Evolutionary conservation across 176 grass and related monocot genomes (phyloP).

Genomic region (Chrysopogon serrulatus): DNA sequence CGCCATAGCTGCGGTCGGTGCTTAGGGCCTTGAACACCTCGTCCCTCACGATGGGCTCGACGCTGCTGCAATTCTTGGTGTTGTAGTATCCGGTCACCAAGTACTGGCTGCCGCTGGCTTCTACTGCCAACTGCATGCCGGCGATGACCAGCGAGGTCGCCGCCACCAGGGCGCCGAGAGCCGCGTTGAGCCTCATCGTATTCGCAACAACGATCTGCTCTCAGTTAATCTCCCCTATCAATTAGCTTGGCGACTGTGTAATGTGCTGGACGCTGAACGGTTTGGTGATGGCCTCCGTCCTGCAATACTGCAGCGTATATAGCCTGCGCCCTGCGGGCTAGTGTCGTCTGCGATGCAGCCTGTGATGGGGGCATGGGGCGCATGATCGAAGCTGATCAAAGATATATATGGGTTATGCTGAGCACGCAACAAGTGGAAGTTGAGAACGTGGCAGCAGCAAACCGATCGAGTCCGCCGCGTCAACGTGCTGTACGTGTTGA

Average conservation of each 20-base stretch:
- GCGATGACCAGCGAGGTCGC: background rate
- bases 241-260: too few species aligned
- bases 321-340: too few species aligned
- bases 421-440: background rate
- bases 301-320: too few species aligned
- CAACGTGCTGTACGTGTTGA: too few species aligned
- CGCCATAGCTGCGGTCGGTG: conserved; percentile 2
- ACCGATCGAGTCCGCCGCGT: background rate
- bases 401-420: background rate
- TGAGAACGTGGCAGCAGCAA: background rate
- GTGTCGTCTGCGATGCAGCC: too few species aligned
- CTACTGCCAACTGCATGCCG: background rate
- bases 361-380: background rate
- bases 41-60: background rate
- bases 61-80: background rate
- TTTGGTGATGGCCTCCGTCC: background rate
- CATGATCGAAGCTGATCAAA: background rate
- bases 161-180: background rate
- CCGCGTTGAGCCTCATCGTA: background rate
- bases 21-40: background rate
- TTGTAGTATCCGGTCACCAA: background rate
- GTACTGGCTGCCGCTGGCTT: background rate
- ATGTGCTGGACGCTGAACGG: too few species aligned
- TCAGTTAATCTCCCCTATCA: too few species aligned
- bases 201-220: too few species aligned